Conservation (phyloP, 192 early-diverging fungal species). For the Geranomyces michiganensis region DNA sequence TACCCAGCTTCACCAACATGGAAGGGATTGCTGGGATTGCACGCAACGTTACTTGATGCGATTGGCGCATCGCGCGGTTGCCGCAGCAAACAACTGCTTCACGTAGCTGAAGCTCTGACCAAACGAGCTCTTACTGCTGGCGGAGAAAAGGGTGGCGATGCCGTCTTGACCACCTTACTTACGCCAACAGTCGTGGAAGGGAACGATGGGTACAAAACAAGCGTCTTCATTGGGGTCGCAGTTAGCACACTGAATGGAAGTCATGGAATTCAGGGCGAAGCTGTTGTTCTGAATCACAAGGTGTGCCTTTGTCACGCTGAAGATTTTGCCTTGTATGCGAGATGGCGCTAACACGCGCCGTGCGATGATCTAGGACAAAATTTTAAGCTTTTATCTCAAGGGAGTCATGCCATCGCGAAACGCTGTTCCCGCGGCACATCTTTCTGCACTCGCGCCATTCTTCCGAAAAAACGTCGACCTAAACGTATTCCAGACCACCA, state of each 20-base stretch:
- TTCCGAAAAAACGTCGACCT: not conserved
- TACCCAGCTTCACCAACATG: conserved; percentile 29
- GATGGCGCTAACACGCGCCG: not conserved
- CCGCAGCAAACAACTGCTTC: conserved; percentile 42
- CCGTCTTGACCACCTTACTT: conserved; percentile 9
- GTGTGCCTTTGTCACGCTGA: not conserved
- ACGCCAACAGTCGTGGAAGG: conserved; percentile 14
- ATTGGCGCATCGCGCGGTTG: conserved; percentile 47
- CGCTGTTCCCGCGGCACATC: conserved; percentile 37
- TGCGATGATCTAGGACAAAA: conserved; percentile 51
- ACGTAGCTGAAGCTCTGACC: conserved; percentile 5
- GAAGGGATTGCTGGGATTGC: conserved; percentile 41
- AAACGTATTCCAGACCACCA: conserved; percentile 39
- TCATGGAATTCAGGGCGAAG: too few relatives aligned
- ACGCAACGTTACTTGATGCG: conserved; percentile 58
- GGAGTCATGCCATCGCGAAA: conserved; percentile 40
- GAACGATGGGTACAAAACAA: conserved; percentile 10
- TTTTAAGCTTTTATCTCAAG: conserved; percentile 55
- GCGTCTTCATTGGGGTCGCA: conserved; percentile 15
- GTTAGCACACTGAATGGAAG: not conserved
- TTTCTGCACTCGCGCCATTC: conserved; percentile 46
- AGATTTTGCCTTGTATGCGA: not conserved
- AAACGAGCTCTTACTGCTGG: not conserved
- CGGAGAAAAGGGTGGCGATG: conserved; percentile 14
- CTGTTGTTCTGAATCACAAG: not conserved